phyloP scores from a whole-genome alignment of 306 rosid genomes.

The Trifolium fragiferum region DNA sequence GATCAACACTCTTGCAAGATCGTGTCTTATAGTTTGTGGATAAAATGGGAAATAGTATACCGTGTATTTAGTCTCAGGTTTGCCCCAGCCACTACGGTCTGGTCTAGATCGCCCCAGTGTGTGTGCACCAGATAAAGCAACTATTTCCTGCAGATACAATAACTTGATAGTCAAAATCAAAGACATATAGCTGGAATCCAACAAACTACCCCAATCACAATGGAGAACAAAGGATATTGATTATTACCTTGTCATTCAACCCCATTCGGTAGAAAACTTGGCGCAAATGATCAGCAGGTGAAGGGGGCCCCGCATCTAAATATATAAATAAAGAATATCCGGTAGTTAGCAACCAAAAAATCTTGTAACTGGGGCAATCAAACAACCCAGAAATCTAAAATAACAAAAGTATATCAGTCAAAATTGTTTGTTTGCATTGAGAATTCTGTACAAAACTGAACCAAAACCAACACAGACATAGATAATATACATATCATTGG shows the following conservation, averaged over 20 bases:
- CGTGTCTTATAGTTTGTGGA: neutral
- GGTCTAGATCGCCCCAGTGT: conserved; percentile 95
- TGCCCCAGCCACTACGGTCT: conserved; percentile 99
- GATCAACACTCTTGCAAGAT: conserved; percentile 2
- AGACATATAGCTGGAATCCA: conserved; percentile 21
- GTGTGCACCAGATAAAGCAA: conserved; percentile 96
- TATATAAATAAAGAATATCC: conserved; percentile 26
- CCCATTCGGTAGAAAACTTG: conserved; percentile 97
- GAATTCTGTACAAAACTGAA: neutral
- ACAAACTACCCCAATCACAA: neutral
- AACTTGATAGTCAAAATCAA: conserved; percentile 40
- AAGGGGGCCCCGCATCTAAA: conserved; percentile 89
- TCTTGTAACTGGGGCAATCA: neutral
- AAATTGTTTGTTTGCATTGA: neutral
- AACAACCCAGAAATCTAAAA: conserved; percentile 15
- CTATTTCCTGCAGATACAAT: conserved; percentile 79
- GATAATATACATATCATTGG: neutral
- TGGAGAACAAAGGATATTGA: conserved; percentile 26
- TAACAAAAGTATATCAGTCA: neutral
- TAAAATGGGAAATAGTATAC: conserved; percentile 52
- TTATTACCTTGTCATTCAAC: conserved; percentile 84
- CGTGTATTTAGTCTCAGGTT: conserved; percentile 94
- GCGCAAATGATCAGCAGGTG: conserved; percentile 95
- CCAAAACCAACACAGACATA: neutral
- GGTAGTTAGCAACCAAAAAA: conserved; percentile 19